A percentile compares a stretch with the other conserved stretches of the same genome.
phyloP scores from a whole-genome alignment of 805 yeast genomes.

The Spathaspora gorwiae region DNA sequence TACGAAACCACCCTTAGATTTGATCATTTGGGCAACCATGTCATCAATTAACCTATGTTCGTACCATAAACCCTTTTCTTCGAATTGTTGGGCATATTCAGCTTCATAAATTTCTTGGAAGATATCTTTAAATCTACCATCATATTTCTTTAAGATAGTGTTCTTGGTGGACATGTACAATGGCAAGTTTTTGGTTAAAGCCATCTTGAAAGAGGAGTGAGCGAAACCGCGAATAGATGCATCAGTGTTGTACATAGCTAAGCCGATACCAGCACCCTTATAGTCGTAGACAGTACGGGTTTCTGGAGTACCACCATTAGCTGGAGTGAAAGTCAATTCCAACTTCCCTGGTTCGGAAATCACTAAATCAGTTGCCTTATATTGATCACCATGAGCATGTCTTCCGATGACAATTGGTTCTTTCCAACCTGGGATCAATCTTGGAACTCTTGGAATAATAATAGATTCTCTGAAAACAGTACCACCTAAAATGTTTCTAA shows the following conservation, averaged over 20 bases:
- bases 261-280: slow-evolving; percentile 66
- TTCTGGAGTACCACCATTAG: slow-evolving; percentile 47
- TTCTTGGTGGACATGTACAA: slow-evolving; percentile 71
- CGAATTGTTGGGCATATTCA: slow-evolving; percentile 54
- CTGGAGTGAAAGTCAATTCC: slow-evolving; percentile 64
- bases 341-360: slow-evolving; percentile 64
- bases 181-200: slow-evolving; percentile 58
- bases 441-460: slow-evolving; percentile 71
- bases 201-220: slow-evolving; percentile 73
- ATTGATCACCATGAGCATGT: slow-evolving; percentile 84
- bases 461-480: slow-evolving; percentile 84
- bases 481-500: slow-evolving; percentile 76
- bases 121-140: slow-evolving; percentile 78
- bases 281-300: slow-evolving; percentile 56
- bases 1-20: slow-evolving; percentile 77
- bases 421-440: slow-evolving; percentile 76
- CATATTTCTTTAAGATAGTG: slow-evolving; percentile 77
- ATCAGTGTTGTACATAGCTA: slow-evolving; percentile 82
- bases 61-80: slow-evolving; percentile 58
- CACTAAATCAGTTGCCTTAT: slow-evolving; percentile 72
- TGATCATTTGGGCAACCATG: slow-evolving; percentile 86
- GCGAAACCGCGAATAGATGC: slow-evolving; percentile 76
- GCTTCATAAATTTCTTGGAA: slow-evolving; percentile 63
- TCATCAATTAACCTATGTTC: slow-evolving; percentile 83
- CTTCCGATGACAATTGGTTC: slow-evolving; percentile 81